Base-by-base conservation (phyloP, 169 alveolate genomes). In the Fabrea salina region DNA sequence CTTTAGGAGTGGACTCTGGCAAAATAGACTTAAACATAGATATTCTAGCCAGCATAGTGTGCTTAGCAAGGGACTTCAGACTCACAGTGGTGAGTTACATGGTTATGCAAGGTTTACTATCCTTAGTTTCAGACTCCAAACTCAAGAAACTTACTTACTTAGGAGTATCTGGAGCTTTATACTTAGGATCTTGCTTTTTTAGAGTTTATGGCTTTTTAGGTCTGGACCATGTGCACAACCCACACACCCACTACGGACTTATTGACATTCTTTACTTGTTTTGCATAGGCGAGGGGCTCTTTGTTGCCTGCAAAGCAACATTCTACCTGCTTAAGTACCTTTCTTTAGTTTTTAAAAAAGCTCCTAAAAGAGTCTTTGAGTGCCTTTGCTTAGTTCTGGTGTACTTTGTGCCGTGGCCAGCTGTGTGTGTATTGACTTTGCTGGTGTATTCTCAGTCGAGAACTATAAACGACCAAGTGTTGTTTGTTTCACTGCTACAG, bases 361-460 rank as follows among this genome's bases (percentile, higher is more conserved):
- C 25, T 22, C 27, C 40, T 22, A 25, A 16, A n/a, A 56, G 11
- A 56, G 11, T 27, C 35, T 56, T 33, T 13, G 13, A 1, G 43
- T 1, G 11, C 30, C 30, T 37, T 61, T 33, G 3, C 11, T 61
- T 61, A 16, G 16, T 61, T 51, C 74, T 61, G 16, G 11, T 35
- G 32, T 61, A 61, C 3, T 33, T 11, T 13, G 32, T 16, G 16
- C 74, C 74, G 11, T 61, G 74, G 74, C 74, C 74, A n/a, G 43
- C 13, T 2, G 13, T 61, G 43, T 33, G 30, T 2, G 3, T 61
- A 11, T 25, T 37, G 16, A 13, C 32, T 33, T 30, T 61, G 8
- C 7, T 61, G 25, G 13, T n/a, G 16, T 47, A n/a, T 16, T 47
- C 19, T 47, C 56, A 47, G 19, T n/a, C 56, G 30, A 47, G 19